Evolutionary conservation across 495 filamentous ascomycete genomes (phyloP).

Genomic region (Penicillium verhagenii): DNA sequence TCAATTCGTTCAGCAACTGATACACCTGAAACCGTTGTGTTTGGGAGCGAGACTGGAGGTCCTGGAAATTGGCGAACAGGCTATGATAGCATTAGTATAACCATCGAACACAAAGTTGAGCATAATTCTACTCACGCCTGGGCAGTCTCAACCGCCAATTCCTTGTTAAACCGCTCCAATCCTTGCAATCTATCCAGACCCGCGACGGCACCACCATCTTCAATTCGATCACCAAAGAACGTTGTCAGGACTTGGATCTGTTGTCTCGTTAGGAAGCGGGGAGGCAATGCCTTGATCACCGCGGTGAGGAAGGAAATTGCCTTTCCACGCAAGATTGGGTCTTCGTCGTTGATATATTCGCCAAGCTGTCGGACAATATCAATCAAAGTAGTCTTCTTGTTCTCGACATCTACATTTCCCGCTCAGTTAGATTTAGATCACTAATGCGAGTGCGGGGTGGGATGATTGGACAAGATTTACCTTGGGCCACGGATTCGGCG

Average conservation of each 20-base stretch:
- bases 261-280: constrained; percentile 62
- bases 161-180: constrained; percentile 48
- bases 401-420: constrained; percentile 54
- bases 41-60: constrained; percentile 62
- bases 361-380: constrained; percentile 66
- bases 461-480: constrained; percentile 29
- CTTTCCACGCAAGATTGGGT: constrained; percentile 60
- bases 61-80: constrained; percentile 50
- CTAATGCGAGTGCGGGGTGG: constrained; percentile 20
- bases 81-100: constrained; percentile 30
- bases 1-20: constrained; percentile 62
- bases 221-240: constrained; percentile 61
- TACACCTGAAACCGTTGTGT: constrained; percentile 62
- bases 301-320: constrained; percentile 67
- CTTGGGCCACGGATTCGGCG: constrained; percentile 56
- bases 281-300: constrained; percentile 57
- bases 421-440: constrained; percentile 14
- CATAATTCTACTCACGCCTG: constrained; percentile 42
- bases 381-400: constrained; percentile 60
- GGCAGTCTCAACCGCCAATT: constrained; percentile 46
- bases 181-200: constrained; percentile 48
- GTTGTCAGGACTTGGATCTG: constrained; percentile 60
- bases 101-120: background rate
- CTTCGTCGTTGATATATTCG: constrained; percentile 71
- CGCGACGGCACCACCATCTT: constrained; percentile 56